These are phyloP conservation scores for Mortierella sp. DNA, from an alignment of 371 early-diverging fungal genomes.

Conservation along the genomic window DNA sequence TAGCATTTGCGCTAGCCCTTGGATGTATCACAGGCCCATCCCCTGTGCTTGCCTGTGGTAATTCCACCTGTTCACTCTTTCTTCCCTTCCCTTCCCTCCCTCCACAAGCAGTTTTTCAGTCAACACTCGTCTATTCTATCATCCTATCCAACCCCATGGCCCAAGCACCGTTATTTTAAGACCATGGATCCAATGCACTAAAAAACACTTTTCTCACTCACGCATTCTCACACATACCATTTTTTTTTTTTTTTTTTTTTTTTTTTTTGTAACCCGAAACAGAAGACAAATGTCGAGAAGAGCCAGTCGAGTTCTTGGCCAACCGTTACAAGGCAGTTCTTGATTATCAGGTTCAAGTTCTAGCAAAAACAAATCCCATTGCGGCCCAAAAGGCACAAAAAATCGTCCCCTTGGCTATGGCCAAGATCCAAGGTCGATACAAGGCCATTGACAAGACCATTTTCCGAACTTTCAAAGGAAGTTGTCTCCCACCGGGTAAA, in stretches of 20 bases:
- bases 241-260: neutral
- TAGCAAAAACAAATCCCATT: neutral
- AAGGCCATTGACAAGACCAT: constrained; percentile 35
- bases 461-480: constrained; percentile 29
- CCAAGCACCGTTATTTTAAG: no score
- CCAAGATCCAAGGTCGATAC: constrained; percentile 9
- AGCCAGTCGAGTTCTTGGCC: constrained; percentile 28
- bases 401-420: constrained; percentile 5
- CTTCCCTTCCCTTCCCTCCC: neutral
- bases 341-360: constrained; percentile 1
- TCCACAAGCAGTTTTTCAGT: neutral
- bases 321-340: constrained; percentile 23
- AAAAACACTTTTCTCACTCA: no score
- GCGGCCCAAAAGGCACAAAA: neutral
- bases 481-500: constrained; percentile 5
- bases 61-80: neutral
- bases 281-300: constrained; percentile 34
- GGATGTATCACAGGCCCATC: constrained; percentile 1
- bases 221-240: no score
- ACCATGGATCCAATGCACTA: no score
- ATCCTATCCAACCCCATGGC: no score
- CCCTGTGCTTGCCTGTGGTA: constrained; percentile 37
- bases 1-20: constrained; percentile 17
- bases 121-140: no score
- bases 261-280: neutral